phyloP scores from a whole-genome alignment of 768 basidiomycete genomes.

The Ephemerocybe angulata region DNA sequence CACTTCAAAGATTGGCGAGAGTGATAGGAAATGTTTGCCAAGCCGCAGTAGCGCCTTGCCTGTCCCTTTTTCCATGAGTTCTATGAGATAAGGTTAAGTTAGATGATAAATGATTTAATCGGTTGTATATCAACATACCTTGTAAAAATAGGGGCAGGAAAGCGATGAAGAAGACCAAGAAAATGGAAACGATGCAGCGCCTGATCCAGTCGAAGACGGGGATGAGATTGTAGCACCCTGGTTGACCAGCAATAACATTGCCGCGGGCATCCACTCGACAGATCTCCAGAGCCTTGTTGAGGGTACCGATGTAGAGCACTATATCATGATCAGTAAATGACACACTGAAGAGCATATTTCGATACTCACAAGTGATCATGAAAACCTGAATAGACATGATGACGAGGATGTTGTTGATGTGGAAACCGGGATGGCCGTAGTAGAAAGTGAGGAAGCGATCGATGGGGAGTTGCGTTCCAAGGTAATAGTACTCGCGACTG shows the following conservation, averaged over 20 bases:
- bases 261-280: conserved; percentile 82
- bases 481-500: conserved; percentile 98
- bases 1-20: conserved; percentile 97
- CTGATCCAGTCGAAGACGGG: conserved; percentile 99
- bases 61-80: conserved; percentile 94
- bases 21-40: conserved; percentile 92
- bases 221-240: conserved; percentile 92
- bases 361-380: conserved; percentile 83
- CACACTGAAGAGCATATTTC: neutral
- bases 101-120: neutral
- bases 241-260: conserved; percentile 78
- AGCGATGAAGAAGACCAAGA: conserved; percentile 98
- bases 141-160: conserved; percentile 95
- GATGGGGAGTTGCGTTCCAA: conserved; percentile 96
- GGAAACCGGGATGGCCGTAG: conserved; percentile 99
- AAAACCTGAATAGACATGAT: conserved; percentile 97
- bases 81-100: conserved; percentile 35
- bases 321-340: conserved; percentile 6
- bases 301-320: conserved; percentile 94
- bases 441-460: conserved; percentile 99
- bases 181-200: conserved; percentile 94
- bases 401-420: conserved; percentile 99
- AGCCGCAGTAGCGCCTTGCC: conserved; percentile 92
- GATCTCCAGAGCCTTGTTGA: conserved; percentile 89
- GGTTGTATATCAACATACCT: conserved; percentile 47